Conservation (phyloP, 2,329 filamentous ascomycete genomes). For the Pseudogymnoascus sp. region DNA sequence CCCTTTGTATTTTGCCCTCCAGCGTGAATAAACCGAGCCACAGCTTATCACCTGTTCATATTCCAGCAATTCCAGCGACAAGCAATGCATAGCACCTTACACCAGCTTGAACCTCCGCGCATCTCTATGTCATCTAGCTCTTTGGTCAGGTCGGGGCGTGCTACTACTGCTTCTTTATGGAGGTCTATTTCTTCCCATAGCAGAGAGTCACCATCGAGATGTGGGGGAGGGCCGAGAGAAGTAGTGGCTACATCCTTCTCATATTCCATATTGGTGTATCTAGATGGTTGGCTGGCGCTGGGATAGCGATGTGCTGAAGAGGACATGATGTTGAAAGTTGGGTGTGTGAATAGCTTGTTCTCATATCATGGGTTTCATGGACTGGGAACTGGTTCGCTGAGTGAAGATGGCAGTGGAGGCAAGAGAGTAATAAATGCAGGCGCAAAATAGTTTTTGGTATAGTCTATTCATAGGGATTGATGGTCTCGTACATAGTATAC, state of each 20-base stretch:
- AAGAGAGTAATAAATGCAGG: background rate
- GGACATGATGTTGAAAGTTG: background rate
- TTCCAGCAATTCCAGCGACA: background rate
- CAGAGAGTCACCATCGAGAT: background rate
- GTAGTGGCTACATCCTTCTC: background rate
- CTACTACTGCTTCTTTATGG: background rate
- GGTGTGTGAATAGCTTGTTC: background rate
- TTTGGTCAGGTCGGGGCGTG: background rate
- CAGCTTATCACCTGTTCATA: background rate
- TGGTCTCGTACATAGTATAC: background rate
- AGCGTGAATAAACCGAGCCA: background rate
- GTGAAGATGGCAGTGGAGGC: background rate
- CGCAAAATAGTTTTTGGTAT: background rate
- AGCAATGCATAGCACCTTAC: background rate
- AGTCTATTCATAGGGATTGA: background rate
- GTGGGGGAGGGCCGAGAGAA: background rate
- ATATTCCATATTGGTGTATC: background rate
- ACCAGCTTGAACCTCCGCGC: background rate
- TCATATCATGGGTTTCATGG: background rate
- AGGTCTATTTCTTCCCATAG: background rate
- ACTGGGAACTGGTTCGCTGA: too few relatives aligned
- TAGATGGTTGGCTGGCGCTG: background rate
- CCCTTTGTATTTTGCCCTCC: background rate
- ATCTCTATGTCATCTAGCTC: background rate
- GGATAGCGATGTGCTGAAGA: background rate